Base-by-base conservation (phyloP, 1,139 yeast species). In the Zygosaccharomyces pseudobailii region DNA sequence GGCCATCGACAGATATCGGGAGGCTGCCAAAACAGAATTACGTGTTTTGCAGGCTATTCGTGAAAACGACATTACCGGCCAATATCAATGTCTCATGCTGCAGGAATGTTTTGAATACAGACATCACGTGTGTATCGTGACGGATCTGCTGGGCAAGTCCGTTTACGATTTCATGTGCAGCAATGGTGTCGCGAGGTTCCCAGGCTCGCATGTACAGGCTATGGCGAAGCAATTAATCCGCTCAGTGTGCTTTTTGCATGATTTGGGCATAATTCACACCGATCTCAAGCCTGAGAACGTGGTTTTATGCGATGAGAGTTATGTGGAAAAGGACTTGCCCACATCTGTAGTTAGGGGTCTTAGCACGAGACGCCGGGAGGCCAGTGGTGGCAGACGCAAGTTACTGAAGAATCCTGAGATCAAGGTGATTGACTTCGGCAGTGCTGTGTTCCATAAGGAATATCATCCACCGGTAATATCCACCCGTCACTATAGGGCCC, bases 401-500 rank as follows among this genome's bases (percentile, higher is more conserved):
- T 72, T 87, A 10, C 71, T 94, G 52, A 76, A 75, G 43, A 81
- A 86, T 62, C 95, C 97, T 1, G 76, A 81, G 54, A 87, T 92
- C 45, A 90, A 87, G 64, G 79, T 92, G 36, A 94, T 94, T 56
- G 99, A 94, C 69, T 94, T 92, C 68, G 99, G 98, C 19, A 83
- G 94, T 46, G 97, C 98, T 0, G 84, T 94, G 5, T 94, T 92
- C 61, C 78, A 87, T 60, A 95, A 90, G 66, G 98, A 94, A 68
- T 90, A 87, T 64, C 99, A 94, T 70, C 83, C 95, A 7, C 81
- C 85, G 32, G 83, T 94, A 23, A 96, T 94, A 8, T 87, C 96
- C 10, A 92, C 98, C 2, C 75, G 99, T 47, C 98, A 94, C 68
- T 94, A 94, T 68, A 74, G 99, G 48, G 98, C 98, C 0, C 98